Conservation (phyloP, 805 yeast species). For the Candida odintsovae region DNA sequence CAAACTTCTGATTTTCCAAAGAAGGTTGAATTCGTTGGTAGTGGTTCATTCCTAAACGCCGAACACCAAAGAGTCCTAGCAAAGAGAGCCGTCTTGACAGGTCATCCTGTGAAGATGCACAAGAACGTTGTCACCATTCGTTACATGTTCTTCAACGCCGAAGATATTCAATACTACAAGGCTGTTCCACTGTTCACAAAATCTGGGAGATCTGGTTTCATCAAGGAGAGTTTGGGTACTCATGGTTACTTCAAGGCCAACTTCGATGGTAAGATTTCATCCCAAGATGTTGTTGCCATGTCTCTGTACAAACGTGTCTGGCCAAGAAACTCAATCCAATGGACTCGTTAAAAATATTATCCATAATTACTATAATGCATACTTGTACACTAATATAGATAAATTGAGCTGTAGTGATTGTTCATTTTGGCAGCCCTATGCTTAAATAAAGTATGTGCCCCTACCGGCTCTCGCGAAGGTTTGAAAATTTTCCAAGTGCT, state of each 20-base stretch:
- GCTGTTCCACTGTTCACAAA: conserved; percentile 90
- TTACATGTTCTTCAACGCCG: conserved; percentile 93
- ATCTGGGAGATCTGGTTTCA: conserved; percentile 89
- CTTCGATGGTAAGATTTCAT: conserved; percentile 82
- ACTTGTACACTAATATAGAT: neutral
- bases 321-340: conserved; percentile 52
- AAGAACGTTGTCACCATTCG: conserved; percentile 86
- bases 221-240: conserved; percentile 94
- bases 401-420: neutral
- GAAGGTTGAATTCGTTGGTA: conserved; percentile 68
- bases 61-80: conserved; percentile 83
- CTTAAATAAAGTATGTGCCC: neutral
- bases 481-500: neutral
- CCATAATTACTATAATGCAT: neutral
- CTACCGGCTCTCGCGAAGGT: neutral
- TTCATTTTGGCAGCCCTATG: neutral
- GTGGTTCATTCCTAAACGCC: conserved; percentile 83
- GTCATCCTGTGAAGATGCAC: conserved; percentile 93
- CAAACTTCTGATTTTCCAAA: conserved; percentile 39
- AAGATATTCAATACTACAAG: conserved; percentile 85
- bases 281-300: conserved; percentile 94
- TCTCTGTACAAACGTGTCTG: conserved; percentile 89
- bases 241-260: conserved; percentile 97
- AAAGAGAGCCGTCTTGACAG: conserved; percentile 85
- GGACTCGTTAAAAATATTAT: conserved; percentile 20